Percentiles rank a stretch among this genome's conserved stretches.
phyloP scores from a whole-genome alignment of 106 monocot genomes.

The Platanthera guangdongensis region DNA sequence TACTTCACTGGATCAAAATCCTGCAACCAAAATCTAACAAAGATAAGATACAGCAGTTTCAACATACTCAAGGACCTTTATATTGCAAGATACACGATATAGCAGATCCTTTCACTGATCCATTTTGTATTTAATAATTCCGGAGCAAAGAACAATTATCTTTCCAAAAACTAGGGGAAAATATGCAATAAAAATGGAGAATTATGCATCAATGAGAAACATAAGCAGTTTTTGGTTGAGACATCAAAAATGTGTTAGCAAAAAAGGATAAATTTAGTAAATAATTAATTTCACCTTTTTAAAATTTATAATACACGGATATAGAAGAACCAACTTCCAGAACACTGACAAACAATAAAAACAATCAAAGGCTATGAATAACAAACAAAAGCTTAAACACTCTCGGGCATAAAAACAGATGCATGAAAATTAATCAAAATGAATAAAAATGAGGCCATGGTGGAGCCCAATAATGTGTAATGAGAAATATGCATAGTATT shows the following conservation, averaged over 20 bases:
- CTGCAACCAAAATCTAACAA: constrained; percentile 34
- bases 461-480: background rate
- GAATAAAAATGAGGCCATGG: background rate
- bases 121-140: background rate
- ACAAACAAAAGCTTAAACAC: background rate
- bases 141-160: background rate
- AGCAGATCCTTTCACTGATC: background rate
- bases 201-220: background rate
- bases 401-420: background rate
- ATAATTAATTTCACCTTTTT: background rate
- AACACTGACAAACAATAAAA: background rate
- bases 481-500: background rate
- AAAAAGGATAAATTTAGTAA: background rate
- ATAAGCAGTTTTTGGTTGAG: background rate
- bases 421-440: background rate
- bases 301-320: background rate
- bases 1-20: constrained; percentile 89
- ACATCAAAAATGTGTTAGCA: background rate
- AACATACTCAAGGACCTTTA: background rate
- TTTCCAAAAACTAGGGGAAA: background rate
- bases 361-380: background rate
- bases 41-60: background rate
- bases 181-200: background rate
- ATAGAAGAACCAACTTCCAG: background rate
- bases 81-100: background rate